Evolutionary conservation across 805 yeast species (phyloP), one percentile per base, ranked within the genome.

Genomic region (Suhomyces kilbournensis): DNA sequence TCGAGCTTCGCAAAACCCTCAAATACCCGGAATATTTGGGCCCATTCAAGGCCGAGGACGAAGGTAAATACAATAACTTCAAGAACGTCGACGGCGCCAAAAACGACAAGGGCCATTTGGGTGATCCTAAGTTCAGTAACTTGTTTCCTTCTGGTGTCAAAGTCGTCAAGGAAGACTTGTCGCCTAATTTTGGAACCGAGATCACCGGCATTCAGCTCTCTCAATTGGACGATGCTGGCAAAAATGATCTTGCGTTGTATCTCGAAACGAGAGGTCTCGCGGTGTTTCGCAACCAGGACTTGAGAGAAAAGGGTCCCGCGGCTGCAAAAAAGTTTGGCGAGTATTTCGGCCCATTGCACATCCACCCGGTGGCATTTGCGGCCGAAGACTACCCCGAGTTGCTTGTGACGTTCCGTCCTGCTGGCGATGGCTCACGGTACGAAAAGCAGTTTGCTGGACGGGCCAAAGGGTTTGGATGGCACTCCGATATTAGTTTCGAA

Each of bases 121-220:
- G 68, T 5, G 63, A 63, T 47, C 57, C 60, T 2, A 19, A 47
- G 5, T 63, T 59, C 52, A 58, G 55, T 47, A 54, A 59, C 46
- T 53, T 65, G 32, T 62, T 65, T 52, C 59, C 59, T 0, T 50
- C 48, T 12, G 58, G 54, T 3, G 28, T 49, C n/a, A 58, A 61
- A 43, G 51, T 49, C 19, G 51, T 48, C 14, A 54, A 50, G 28
- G 50, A 49, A n/a, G 61, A 64, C 53, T 58, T 64, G 48, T 60
- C 65, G 6, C 68, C 68, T 7, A 62, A 63, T 38, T 59, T 60
- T 34, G 68, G 68, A 6, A 63, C 67, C n/a, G 68, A 65, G 46
- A 53, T 65, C 46, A 60, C 56, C 8, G 68, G 68, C 3, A 45
- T 65, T 32, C 67, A 65, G 50, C 54, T 65, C 28, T 61, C 65